These are phyloP conservation scores for Aspergillus steynii DNA, from an alignment of 495 filamentous ascomycete species.

Conservation along the genomic window DNA sequence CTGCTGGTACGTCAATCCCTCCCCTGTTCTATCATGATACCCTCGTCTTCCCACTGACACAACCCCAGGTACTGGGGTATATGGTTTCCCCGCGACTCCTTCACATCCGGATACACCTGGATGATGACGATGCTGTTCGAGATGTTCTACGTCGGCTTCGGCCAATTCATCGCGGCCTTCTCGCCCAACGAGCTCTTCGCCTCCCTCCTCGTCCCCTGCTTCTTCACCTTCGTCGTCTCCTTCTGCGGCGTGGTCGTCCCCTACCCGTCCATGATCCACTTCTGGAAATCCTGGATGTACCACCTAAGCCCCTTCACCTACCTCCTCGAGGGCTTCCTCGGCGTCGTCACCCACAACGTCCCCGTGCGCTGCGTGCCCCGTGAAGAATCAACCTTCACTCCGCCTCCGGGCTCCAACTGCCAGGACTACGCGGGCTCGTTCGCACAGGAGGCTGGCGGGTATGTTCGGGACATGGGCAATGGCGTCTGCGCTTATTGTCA, in stretches of 20 bases:
- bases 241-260: slow-evolving; percentile 68
- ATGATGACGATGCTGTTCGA: slow-evolving; percentile 68
- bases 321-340: slow-evolving; percentile 58
- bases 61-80: slow-evolving; percentile 50
- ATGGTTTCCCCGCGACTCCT: slow-evolving; percentile 54
- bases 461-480: slow-evolving; percentile 45
- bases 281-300: slow-evolving; percentile 72
- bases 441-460: slow-evolving; percentile 47
- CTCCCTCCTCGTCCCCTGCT: slow-evolving; percentile 63
- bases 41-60: background rate
- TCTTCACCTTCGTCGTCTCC: slow-evolving; percentile 63
- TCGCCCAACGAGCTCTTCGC: slow-evolving; percentile 72
- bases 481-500: slow-evolving; percentile 63
- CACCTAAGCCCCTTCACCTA: slow-evolving; percentile 65
- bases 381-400: slow-evolving; percentile 58
- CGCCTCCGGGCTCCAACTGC: slow-evolving; percentile 54
- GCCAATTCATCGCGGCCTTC: slow-evolving; percentile 74
- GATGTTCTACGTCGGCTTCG: slow-evolving; percentile 71
- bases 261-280: slow-evolving; percentile 51
- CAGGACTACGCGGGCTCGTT: slow-evolving; percentile 50
- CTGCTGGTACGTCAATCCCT: slow-evolving; percentile 50
- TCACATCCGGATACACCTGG: slow-evolving; percentile 57
- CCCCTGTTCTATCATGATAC: background rate
- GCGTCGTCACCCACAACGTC: slow-evolving; percentile 53
- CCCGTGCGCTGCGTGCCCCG: slow-evolving; percentile 53